Base-by-base conservation (phyloP, 495 filamentous ascomycete species). In the Penicillium dipodomyicola region DNA sequence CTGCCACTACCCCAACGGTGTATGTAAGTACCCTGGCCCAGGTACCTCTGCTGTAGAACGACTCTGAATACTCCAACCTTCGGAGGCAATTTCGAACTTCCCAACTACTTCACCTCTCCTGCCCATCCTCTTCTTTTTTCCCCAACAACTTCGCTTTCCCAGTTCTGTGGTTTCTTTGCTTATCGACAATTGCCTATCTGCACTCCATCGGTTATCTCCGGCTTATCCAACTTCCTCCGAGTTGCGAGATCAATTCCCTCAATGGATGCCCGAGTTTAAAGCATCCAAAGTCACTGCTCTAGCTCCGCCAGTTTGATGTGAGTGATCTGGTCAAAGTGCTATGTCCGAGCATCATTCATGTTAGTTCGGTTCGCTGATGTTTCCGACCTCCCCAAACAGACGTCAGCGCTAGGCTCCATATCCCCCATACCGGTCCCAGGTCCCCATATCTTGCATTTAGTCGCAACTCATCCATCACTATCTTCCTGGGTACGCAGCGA, bases 131-230 rank as follows among this genome's bases (percentile, higher is more conserved):
- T 43, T 46, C 49, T 33, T 37, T 33, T 37, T 39, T 53, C 20
- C 1, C 20, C 56, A 44, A 33, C 39, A 32, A 27, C 32, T 27
- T 56, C 41, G 48, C 32, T 52, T 17, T 48, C 47, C 42, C 45
- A 46, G 30, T 45, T 23, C 20, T 6, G 44, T 45, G 30, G 12
- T 32, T 39, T 32, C 35, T 22, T 52, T 15, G 49, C 65, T 66
- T 65, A 64, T 65, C 64, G 54, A 52, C 68, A 68, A 73, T 73
- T 71, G 66, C 49, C 52, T 54, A 54, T 47, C 52, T 27, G 17
- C 20, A 48, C 63, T 59, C 59, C 54, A 61, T 71, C 72, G 70
- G 70, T 65, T 75, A 72, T 72, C 69, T 73, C 67, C 66, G 69
- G 69, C 62, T 63, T 59, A 65, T 62, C 65, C 64, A 67, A 67